Evolutionary conservation across 2,329 filamentous ascomycete species (phyloP).

Genomic region (Stachybotrys elegans): DNA sequence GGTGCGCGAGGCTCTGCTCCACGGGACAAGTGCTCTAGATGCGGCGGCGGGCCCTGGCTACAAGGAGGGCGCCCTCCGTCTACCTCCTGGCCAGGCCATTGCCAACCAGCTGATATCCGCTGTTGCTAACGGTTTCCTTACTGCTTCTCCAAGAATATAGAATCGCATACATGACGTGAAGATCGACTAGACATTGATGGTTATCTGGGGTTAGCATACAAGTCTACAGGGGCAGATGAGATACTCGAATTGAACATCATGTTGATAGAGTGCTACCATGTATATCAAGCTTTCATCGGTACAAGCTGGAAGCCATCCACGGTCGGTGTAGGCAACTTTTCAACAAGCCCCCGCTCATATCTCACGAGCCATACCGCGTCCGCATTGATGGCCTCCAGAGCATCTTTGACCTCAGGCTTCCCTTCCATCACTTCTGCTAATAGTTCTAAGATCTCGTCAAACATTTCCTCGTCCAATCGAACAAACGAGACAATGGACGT

Average conservation of each 20-base stretch:
- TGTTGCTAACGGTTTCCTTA: constrained; percentile 73
- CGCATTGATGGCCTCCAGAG: constrained; percentile 59
- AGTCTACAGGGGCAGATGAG: too few species aligned
- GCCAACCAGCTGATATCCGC: constrained; percentile 82
- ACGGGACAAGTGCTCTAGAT: constrained; percentile 61
- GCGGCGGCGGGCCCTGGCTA: constrained; percentile 61
- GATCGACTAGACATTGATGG: too few species aligned
- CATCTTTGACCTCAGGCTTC: constrained; percentile 44
- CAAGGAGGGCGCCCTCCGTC: constrained; percentile 68
- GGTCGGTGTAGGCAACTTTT: constrained; percentile 30
- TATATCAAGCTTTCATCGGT: constrained; percentile 21
- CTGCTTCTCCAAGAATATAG: too few species aligned
- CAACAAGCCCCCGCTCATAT: constrained; percentile 39
- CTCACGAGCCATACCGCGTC: constrained; percentile 73
- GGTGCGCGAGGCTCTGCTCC: constrained; percentile 65
- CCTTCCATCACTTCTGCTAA: constrained; percentile 45
- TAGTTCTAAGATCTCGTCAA: constrained; percentile 66
- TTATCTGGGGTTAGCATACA: too few species aligned
- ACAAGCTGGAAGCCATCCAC: constrained; percentile 38
- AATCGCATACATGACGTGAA: neutral
- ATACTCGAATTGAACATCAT: too few species aligned
- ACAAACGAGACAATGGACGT: constrained; percentile 58
- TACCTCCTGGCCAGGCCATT: constrained; percentile 86
- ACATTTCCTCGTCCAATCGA: constrained; percentile 59
- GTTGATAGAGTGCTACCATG: too few species aligned